phyloP scores from a whole-genome alignment of 2,329 filamentous ascomycete genomes.

The Ceratocystis destructans region DNA sequence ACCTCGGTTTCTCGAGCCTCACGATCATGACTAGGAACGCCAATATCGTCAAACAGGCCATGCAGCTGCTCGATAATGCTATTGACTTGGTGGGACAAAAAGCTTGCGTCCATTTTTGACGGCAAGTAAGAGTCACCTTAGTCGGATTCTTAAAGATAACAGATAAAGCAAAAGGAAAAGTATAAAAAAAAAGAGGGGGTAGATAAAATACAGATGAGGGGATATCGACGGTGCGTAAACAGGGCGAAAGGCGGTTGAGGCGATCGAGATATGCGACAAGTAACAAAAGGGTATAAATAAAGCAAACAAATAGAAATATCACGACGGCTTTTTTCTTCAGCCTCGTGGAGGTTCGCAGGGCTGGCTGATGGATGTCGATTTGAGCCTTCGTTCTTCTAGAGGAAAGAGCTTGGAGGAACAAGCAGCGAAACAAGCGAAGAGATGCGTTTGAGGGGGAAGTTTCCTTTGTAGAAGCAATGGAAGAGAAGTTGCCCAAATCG shows the following conservation, averaged over 20 bases:
- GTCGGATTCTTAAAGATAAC: neutral
- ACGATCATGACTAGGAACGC: conserved; percentile 84
- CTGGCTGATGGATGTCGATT: neutral
- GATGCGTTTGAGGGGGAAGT: conserved; percentile 1
- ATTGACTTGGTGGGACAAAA: conserved; percentile 88
- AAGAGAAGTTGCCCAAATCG: conserved; percentile 1
- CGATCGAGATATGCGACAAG: neutral
- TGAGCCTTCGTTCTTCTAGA: neutral
- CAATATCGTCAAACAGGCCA: conserved; percentile 93
- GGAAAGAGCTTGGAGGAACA: neutral
- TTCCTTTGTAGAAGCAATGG: neutral
- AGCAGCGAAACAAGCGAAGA: neutral
- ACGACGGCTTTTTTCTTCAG: neutral
- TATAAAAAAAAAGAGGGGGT: conserved; percentile 3
- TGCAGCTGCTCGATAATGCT: conserved; percentile 87
- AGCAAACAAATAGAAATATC: neutral
- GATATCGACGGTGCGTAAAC: neutral
- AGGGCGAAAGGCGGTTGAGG: neutral
- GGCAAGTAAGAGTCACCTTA: neutral
- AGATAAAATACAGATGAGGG: conserved; percentile 1
- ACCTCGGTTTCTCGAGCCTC: conserved; percentile 84
- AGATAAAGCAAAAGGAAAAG: neutral
- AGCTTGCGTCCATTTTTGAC: conserved; percentile 69
- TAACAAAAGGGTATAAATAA: neutral
- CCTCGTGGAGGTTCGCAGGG: neutral